These are phyloP conservation scores for Trypanosoma cruzi DNA, from an alignment of 208 protist genomes.

Conservation along the genomic window DNA sequence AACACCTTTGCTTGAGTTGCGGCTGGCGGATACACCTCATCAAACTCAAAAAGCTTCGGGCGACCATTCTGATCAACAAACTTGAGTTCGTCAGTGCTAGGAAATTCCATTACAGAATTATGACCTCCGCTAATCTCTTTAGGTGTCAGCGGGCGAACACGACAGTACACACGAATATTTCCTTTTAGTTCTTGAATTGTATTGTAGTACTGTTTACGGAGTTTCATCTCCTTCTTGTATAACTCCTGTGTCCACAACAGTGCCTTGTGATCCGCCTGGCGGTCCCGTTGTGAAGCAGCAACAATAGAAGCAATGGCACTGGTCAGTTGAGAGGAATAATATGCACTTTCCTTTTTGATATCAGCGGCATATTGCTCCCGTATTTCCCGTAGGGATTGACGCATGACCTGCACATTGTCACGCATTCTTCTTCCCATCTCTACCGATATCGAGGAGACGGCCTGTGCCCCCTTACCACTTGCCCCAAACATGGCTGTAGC, in stretches of 20 bases:
- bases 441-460: conserved; percentile 14
- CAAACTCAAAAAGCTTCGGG: conserved; percentile 92
- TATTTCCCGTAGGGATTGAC: conserved; percentile 69
- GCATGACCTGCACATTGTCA: conserved; percentile 48
- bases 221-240: conserved; percentile 91
- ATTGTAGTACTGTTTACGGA: conserved; percentile 94
- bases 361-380: conserved; percentile 65
- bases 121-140: conserved; percentile 78
- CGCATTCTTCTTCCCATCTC: conserved; percentile 58
- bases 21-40: conserved; percentile 86
- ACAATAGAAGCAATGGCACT: conserved; percentile 77
- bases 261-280: conserved; percentile 71
- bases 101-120: conserved; percentile 81
- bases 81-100: conserved; percentile 79
- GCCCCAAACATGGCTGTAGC: neutral
- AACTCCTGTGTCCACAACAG: conserved; percentile 90
- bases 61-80: conserved; percentile 72
- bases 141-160: conserved; percentile 88
- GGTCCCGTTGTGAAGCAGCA: conserved; percentile 69
- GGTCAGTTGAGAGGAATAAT: conserved; percentile 68
- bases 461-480: conserved; percentile 28
- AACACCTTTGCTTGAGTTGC: conserved; percentile 87
- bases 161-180: conserved; percentile 95
- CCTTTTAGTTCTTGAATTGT: conserved; percentile 93
- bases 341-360: conserved; percentile 63